Evolutionary conservation across 768 basidiomycete species (phyloP), one percentile per base, ranked within the genome.

Genomic region (Peribolospora baueri): DNA sequence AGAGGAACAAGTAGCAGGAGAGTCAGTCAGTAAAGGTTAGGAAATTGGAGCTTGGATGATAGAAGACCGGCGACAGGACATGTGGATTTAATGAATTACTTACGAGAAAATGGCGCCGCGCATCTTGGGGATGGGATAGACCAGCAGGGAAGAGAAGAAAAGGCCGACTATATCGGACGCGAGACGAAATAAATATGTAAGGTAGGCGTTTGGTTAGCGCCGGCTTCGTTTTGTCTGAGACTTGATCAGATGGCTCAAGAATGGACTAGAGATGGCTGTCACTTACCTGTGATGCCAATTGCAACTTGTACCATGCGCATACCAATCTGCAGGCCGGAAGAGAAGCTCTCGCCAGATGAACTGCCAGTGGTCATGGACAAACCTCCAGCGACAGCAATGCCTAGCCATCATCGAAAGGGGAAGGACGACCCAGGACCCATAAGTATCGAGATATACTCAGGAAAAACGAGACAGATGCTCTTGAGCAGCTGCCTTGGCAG

Each of bases 231-330:
- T 7, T 13, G 43, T 8, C 7, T 39, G 14, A 8, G 39, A 7
- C 7, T 6, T 38, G 7, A 14, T 46, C 10, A 46, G 14, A 46
- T 10, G 46, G 46, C 46, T 10, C 14, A 10, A 14, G 46, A 10
- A 46, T 46, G 46, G 14, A 14, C 10, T 46, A 10, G 46, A 10
- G 14, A 14, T 10, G 14, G 14, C 14, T 10, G 10, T 10, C 10
- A 46, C 46, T 46, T 14, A 46, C 48, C 48, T 10, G 49, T n/a
- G 25, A 55, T 46, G 13, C 61, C 61, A 48, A 61, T 62, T 7
- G 60, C 60, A 41, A 59, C 58, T 53, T 61, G 60, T 1, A 62
- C 56, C 61, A 61, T 61, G 14, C 58, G 46, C 54, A 62, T 59
- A 14, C 60, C 61, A 41, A 61, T 61, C 50, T 58, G 46, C 14